Conservation (phyloP, 345 rosid species). For the Camelina hispida region DNA sequence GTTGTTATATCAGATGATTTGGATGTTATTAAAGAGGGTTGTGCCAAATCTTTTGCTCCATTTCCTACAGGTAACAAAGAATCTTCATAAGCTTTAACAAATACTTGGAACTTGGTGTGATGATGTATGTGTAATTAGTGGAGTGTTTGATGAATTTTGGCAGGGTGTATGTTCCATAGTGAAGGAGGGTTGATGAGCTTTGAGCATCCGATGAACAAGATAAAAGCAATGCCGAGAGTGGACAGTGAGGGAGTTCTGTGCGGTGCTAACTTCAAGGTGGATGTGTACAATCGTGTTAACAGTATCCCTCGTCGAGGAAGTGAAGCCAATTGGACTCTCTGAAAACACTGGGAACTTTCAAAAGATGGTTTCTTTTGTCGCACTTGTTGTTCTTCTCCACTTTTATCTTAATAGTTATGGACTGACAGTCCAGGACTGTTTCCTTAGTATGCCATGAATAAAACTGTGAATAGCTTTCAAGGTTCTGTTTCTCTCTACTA, state of each 20-base stretch:
- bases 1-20: conserved; percentile 84
- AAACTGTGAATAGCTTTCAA: conserved; percentile 23
- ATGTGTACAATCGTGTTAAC: conserved; percentile 64
- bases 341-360: conserved; percentile 2
- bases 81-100: background rate
- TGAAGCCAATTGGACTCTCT: conserved; percentile 81
- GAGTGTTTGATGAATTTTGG: background rate
- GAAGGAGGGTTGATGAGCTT: conserved; percentile 91
- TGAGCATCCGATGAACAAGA: conserved; percentile 83
- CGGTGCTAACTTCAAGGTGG: conserved; percentile 93
- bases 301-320: conserved; percentile 92
- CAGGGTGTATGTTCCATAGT: conserved; percentile 94
- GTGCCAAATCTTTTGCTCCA: conserved; percentile 97
- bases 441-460: conserved; percentile 26
- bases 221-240: conserved; percentile 89
- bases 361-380: background rate
- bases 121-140: background rate
- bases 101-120: background rate
- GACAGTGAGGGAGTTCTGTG: conserved; percentile 93
- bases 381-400: conserved; percentile 7
- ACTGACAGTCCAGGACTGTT: background rate
- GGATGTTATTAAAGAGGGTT: conserved; percentile 80
- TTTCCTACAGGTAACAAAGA: conserved; percentile 64
- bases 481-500: conserved; percentile 6
- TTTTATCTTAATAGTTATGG: background rate